Conservation (phyloP, 2,329 filamentous ascomycete species). For the Magnaporthiopsis incrustans region DNA sequence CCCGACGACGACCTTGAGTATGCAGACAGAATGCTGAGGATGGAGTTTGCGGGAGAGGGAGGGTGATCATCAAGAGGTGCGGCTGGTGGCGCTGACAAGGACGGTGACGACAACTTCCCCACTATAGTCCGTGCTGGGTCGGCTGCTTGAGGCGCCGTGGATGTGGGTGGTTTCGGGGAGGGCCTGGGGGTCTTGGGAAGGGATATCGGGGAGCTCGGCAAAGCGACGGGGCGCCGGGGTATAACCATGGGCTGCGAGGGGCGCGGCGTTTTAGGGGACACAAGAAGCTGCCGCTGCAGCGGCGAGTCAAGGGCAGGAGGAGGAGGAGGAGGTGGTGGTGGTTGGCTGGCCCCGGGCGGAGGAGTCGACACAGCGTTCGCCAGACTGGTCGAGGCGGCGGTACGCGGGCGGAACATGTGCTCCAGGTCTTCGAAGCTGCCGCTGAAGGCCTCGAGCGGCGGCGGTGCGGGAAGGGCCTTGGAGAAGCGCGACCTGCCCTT, state of each 20-base stretch:
- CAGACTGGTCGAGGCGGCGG: constrained; percentile 5
- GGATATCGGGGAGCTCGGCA: constrained; percentile 2
- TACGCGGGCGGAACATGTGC: constrained; percentile 8
- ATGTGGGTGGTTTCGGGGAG: not conserved
- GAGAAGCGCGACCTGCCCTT: constrained; percentile 47
- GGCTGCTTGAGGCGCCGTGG: not conserved
- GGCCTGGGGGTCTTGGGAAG: not conserved
- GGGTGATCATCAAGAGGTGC: not conserved
- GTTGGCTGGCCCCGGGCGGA: constrained; percentile 12
- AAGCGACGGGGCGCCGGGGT: constrained; percentile 26
- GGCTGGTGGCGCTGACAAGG: not conserved
- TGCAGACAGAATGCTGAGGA: constrained; percentile 48
- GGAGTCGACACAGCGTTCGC: constrained; percentile 14
- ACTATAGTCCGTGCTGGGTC: not conserved
- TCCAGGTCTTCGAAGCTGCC: not conserved
- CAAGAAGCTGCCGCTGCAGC: constrained; percentile 15
- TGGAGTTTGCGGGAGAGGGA: constrained; percentile 37
- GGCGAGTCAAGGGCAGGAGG: constrained; percentile 21
- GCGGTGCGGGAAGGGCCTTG: constrained; percentile 47
- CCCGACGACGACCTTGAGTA: constrained; percentile 42
- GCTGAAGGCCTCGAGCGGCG: constrained; percentile 21
- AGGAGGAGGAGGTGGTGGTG: constrained; percentile 11
- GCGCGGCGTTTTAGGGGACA: constrained; percentile 14
- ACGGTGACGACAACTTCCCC: not conserved
- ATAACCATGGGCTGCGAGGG: constrained; percentile 24